These are phyloP conservation scores for Penicillium expansum DNA, from an alignment of 2,329 filamentous ascomycete species.

Conservation along the genomic window DNA sequence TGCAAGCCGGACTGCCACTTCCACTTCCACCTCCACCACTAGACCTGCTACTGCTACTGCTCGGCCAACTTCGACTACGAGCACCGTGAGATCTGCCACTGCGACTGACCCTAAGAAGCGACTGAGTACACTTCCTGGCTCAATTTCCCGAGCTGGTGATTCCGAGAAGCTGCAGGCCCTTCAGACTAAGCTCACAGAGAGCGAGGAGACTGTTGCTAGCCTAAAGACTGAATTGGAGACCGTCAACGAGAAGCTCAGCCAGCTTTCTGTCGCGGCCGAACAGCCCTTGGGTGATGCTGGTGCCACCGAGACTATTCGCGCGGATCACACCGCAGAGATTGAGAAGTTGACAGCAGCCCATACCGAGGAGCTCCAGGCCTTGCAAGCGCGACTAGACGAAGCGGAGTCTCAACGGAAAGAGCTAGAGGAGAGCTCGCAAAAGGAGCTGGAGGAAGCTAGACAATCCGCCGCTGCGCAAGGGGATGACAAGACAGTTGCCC, in stretches of 20 bases:
- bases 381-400: slow-evolving; percentile 37
- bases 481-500: slow-evolving; percentile 34
- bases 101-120: slow-evolving; percentile 36
- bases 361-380: slow-evolving; percentile 32
- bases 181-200: slow-evolving; percentile 37
- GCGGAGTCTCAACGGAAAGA: slow-evolving; percentile 38
- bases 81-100: slow-evolving; percentile 21
- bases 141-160: slow-evolving; percentile 30
- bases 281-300: slow-evolving; percentile 21
- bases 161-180: slow-evolving; percentile 36
- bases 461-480: slow-evolving; percentile 36
- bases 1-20: slow-evolving; percentile 27
- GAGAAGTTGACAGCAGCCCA: slow-evolving; percentile 33
- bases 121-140: slow-evolving; percentile 34
- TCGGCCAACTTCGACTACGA: slow-evolving; percentile 26
- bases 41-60: slow-evolving; percentile 18
- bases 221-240: slow-evolving; percentile 36
- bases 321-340: slow-evolving; percentile 35
- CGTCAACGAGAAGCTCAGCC: slow-evolving; percentile 36
- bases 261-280: slow-evolving; percentile 30
- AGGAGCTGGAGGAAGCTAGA: slow-evolving; percentile 41
- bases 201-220: slow-evolving; percentile 34
- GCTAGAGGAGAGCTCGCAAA: slow-evolving; percentile 36
- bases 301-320: slow-evolving; percentile 26
- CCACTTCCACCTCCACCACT: slow-evolving; percentile 24